phyloP scores from a whole-genome alignment of 768 basidiomycete species.

The Phlebiopsis gigantea region DNA sequence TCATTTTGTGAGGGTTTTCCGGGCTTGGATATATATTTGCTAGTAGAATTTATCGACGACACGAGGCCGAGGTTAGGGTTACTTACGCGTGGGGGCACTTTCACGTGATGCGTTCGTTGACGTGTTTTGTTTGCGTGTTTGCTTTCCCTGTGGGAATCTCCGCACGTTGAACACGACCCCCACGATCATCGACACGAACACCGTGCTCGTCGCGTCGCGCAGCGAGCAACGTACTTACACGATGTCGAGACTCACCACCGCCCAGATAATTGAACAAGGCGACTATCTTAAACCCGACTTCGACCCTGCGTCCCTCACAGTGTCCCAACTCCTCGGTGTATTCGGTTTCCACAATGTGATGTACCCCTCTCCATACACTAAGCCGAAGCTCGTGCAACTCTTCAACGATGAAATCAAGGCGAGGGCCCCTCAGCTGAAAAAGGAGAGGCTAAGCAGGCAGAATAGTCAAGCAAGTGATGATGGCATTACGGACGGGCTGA shows the following conservation, averaged over 20 bases:
- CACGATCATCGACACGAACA: conserved; percentile 4
- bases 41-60: no score
- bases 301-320: conserved; percentile 66
- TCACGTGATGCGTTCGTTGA: conserved; percentile 16
- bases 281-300: conserved; percentile 80
- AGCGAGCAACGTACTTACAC: conserved; percentile 16
- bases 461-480: conserved; percentile 75
- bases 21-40: no score
- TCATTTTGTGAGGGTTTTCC: no score
- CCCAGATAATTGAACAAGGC: conserved; percentile 68
- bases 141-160: conserved; percentile 6
- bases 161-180: conserved; percentile 15
- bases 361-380: conserved; percentile 71
- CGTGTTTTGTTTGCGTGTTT: conserved; percentile 10
- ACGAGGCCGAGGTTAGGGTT: neutral
- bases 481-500: conserved; percentile 79
- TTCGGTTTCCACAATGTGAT: conserved; percentile 72
- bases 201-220: conserved; percentile 10
- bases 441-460: conserved; percentile 57
- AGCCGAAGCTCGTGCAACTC: conserved; percentile 68
- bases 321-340: conserved; percentile 76
- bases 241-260: conserved; percentile 78
- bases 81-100: conserved; percentile 9
- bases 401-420: conserved; percentile 75
- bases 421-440: conserved; percentile 50